phyloP scores from a whole-genome alignment of 1,284 basidiomycete species.

The Malassezia equina region DNA sequence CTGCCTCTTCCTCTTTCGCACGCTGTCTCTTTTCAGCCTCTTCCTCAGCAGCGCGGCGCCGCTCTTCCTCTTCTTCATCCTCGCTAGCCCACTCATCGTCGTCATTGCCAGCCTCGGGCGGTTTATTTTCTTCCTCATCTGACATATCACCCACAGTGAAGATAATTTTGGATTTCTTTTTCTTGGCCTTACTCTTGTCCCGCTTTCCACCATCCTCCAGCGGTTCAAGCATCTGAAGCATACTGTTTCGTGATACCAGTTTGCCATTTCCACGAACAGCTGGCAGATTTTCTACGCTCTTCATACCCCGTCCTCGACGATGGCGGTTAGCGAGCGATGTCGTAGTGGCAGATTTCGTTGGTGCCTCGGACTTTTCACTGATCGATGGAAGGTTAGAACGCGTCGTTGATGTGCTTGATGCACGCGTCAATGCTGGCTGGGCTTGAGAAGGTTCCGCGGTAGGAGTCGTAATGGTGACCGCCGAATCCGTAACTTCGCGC shows the following conservation, averaged over 20 bases:
- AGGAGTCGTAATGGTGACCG: no score
- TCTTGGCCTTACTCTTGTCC: constrained; percentile 9
- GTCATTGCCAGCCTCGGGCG: constrained; percentile 22
- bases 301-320: not conserved
- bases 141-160: constrained; percentile 42
- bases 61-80: constrained; percentile 41
- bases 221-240: not conserved
- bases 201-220: not conserved
- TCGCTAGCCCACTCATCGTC: constrained; percentile 47
- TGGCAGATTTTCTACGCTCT: not conserved
- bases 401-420: not conserved
- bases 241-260: not conserved
- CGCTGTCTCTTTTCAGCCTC: constrained; percentile 33
- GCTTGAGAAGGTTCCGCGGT: not conserved
- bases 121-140: constrained; percentile 23
- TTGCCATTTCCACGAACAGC: not conserved
- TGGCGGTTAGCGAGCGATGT: not conserved
- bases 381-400: not conserved
- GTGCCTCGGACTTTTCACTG: not conserved
- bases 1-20: constrained; percentile 56
- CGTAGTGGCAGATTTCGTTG: not conserved
- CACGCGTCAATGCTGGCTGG: no score
- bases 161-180: constrained; percentile 13
- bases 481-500: no score
- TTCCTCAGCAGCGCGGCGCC: constrained; percentile 31